phyloP scores from a whole-genome alignment of 1,284 basidiomycete species.

The Sphaerobolus stellatus region DNA sequence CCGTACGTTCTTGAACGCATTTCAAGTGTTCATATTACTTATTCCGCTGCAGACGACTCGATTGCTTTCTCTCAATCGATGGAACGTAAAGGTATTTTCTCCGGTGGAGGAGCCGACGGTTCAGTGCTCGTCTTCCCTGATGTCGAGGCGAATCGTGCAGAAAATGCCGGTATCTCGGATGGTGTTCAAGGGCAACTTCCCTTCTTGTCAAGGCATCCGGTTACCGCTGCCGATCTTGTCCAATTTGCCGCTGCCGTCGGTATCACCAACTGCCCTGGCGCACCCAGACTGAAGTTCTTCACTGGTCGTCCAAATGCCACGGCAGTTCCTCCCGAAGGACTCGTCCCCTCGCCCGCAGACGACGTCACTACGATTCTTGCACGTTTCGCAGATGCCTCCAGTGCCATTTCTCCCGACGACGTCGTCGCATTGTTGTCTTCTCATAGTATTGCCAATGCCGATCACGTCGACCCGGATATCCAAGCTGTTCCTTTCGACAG shows the following conservation, averaged over 20 bases:
- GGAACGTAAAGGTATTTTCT: neutral
- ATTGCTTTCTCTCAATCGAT: constrained; percentile 12
- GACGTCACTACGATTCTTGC: constrained; percentile 17
- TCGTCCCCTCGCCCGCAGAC: constrained; percentile 18
- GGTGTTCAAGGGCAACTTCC: constrained; percentile 20
- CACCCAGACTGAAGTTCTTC: constrained; percentile 23
- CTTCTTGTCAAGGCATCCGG: constrained; percentile 18
- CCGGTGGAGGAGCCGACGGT: constrained; percentile 20
- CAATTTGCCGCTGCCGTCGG: constrained; percentile 28
- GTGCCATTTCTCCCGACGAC: constrained; percentile 18
- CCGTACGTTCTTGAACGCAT: neutral
- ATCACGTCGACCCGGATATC: constrained; percentile 2
- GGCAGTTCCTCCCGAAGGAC: constrained; percentile 21
- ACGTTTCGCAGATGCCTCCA: constrained; percentile 19
- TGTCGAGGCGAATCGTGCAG: neutral
- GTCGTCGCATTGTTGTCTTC: constrained; percentile 16
- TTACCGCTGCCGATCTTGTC: constrained; percentile 27
- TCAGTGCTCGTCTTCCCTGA: neutral
- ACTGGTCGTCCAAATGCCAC: constrained; percentile 25
- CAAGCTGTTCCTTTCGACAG: constrained; percentile 16
- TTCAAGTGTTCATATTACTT: neutral
- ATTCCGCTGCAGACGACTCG: constrained; percentile 13
- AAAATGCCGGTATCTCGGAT: constrained; percentile 20
- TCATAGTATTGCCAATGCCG: constrained; percentile 14
- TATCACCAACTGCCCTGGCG: constrained; percentile 27